These are phyloP conservation scores for Passiflora organensis DNA, from an alignment of 345 rosid species.

Conservation along the genomic window DNA sequence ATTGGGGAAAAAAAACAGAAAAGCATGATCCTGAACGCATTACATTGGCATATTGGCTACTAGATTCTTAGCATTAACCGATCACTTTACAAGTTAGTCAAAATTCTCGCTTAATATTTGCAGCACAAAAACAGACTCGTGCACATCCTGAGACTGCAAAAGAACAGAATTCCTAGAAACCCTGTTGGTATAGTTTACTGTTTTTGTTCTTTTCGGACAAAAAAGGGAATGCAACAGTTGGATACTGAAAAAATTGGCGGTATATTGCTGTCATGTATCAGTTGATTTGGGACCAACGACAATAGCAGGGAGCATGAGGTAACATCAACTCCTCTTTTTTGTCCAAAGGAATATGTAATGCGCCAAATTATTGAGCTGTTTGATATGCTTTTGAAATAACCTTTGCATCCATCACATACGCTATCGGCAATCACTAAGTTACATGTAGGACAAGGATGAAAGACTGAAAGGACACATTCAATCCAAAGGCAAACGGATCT, in stretches of 20 bases:
- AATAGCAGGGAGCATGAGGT: conserved; percentile 17
- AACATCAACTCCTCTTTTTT: conserved; percentile 14
- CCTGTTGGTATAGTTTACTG: too few species aligned
- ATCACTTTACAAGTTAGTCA: too few species aligned
- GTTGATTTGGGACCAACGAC: conserved; percentile 15
- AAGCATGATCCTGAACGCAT: conserved; percentile 21
- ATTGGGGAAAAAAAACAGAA: conserved; percentile 6
- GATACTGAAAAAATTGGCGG: conserved; percentile 1
- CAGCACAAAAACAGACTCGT: too few species aligned
- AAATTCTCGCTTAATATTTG: too few species aligned
- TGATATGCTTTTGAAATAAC: conserved; percentile 10
- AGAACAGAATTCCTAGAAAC: too few species aligned
- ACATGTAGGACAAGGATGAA: conserved; percentile 15
- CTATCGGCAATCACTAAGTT: conserved; percentile 24
- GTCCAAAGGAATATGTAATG: conserved; percentile 13
- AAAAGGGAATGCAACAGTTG: too few species aligned
- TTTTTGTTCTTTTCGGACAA: too few species aligned
- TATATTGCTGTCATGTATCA: background rate
- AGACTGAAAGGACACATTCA: conserved; percentile 3
- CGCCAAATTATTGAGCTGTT: conserved; percentile 17
- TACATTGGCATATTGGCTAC: conserved; percentile 14
- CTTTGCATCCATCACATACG: conserved; percentile 15
- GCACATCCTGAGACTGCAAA: too few species aligned
- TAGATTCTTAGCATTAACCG: conserved; percentile 1
- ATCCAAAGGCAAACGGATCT: conserved; percentile 8